Evolutionary conservation across 345 rosid genomes (phyloP).

Genomic region (Noccaea caerulescens): DNA sequence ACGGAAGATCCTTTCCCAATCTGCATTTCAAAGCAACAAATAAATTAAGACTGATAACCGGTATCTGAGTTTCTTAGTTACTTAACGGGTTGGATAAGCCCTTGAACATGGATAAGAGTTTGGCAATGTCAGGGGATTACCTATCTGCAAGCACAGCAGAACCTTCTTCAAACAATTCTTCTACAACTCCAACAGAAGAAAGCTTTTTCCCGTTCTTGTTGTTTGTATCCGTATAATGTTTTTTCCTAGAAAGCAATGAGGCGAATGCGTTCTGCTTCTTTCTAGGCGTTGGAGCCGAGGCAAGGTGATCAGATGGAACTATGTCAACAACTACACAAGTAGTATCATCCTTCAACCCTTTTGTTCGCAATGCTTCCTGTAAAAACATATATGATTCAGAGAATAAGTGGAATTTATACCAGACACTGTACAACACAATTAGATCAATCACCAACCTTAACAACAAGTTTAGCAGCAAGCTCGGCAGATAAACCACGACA

Average conservation of each 20-base stretch:
- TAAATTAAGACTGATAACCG: neutral
- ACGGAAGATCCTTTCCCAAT: constrained; percentile 76
- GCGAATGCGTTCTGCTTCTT: constrained; percentile 71
- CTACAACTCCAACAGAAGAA: constrained; percentile 90
- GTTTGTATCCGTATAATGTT: constrained; percentile 47
- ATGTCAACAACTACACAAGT: constrained; percentile 99
- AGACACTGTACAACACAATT: constrained; percentile 11
- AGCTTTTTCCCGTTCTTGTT: constrained; percentile 77
- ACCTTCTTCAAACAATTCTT: constrained; percentile 99
- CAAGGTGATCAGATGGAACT: constrained; percentile 77
- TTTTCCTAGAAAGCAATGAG: constrained; percentile 72
- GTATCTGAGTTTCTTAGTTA: neutral
- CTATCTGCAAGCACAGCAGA: constrained; percentile 96
- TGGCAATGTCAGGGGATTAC: constrained; percentile 41
- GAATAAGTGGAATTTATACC: neutral
- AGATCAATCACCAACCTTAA: constrained; percentile 63
- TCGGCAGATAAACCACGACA: constrained; percentile 96
- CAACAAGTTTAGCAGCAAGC: constrained; percentile 96
- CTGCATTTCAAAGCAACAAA: constrained; percentile 53
- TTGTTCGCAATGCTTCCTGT: constrained; percentile 94
- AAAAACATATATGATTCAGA: constrained; percentile 21
- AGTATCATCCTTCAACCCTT: constrained; percentile 99
- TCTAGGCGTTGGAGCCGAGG: constrained; percentile 65
- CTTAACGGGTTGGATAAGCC: neutral
- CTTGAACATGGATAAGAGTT: neutral